Percentiles rank a stretch among this genome's conserved stretches.
phyloP scores from a whole-genome alignment of 2,329 filamentous ascomycete species.

The Alternaria sp. region DNA sequence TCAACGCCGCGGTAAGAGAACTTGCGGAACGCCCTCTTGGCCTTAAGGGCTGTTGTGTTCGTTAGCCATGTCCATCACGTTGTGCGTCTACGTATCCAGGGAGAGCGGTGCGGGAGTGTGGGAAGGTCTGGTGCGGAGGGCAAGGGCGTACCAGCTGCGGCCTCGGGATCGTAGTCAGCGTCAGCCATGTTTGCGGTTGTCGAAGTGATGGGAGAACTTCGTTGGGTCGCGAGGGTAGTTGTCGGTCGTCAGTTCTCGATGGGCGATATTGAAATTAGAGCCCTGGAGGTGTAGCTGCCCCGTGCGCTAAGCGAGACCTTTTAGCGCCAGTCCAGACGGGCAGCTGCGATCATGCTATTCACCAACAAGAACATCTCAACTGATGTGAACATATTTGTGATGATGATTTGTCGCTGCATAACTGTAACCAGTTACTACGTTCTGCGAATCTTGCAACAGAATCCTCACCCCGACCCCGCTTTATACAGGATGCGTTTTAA shows the following conservation, averaged over 20 bases:
- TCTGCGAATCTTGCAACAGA: no score
- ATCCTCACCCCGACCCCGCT: no score
- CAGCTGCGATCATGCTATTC: not conserved
- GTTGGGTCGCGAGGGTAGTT: constrained; percentile 43
- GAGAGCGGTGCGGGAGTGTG: constrained; percentile 14
- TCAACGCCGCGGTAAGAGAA: constrained; percentile 99
- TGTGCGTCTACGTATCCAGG: constrained; percentile 3
- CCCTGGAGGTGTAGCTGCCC: constrained; percentile 8
- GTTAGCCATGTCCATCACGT: constrained; percentile 34
- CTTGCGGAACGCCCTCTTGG: constrained; percentile 99
- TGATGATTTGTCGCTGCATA: not conserved
- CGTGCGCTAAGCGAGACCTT: constrained; percentile 12
- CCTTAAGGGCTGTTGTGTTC: constrained; percentile 82
- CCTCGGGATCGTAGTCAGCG: constrained; percentile 69
- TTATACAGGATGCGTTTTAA: not conserved
- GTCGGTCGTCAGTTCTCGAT: constrained; percentile 25
- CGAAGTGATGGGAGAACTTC: constrained; percentile 52
- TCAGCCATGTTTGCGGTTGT: constrained; percentile 79
- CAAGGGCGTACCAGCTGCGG: constrained; percentile 72
- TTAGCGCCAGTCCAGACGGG: constrained; percentile 12
- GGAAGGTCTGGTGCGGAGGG: constrained; percentile 13
- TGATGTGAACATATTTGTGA: not conserved
- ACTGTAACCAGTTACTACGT: fast-evolving
- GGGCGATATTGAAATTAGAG: constrained; percentile 1
- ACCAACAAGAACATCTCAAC: not conserved